A percentile compares a stretch with the other conserved stretches of the same genome.
Conservation (phyloP, 805 yeast species). For the Kodamaea fukazawae region DNA sequence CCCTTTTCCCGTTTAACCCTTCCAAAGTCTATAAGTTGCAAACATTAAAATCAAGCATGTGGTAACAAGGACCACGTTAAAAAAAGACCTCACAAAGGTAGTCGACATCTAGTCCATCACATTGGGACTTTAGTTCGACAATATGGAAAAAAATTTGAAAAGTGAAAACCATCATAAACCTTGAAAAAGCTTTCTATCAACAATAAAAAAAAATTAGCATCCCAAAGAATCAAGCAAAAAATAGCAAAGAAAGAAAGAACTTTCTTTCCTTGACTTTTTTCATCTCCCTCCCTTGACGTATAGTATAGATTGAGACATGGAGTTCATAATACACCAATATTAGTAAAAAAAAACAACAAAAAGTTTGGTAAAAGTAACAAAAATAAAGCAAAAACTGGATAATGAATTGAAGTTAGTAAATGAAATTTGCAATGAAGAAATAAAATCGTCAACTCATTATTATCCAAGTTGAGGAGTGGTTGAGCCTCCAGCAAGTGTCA, state of each 20-base stretch:
- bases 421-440: slow-evolving; percentile 15
- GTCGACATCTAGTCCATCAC: no score
- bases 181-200: slow-evolving; percentile 1
- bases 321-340: slow-evolving; percentile 13
- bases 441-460: slow-evolving; percentile 6
- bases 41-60: slow-evolving; percentile 3
- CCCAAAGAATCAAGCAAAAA: background rate
- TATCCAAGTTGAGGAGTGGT: background rate
- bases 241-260: slow-evolving; percentile 14
- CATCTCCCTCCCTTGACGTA: background rate
- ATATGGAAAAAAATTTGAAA: slow-evolving; percentile 6
- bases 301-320: slow-evolving; percentile 25
- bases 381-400: slow-evolving; percentile 12
- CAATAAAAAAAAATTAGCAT: slow-evolving; percentile 7
- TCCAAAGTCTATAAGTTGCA: slow-evolving; percentile 11
- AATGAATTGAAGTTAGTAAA: slow-evolving; percentile 14
- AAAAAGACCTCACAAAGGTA: no score
- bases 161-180: slow-evolving; percentile 5
- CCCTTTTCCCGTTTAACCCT: slow-evolving; percentile 12
- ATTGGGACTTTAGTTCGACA: no score
- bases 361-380: slow-evolving; percentile 10
- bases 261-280: no score
- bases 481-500: no score
- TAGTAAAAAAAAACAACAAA: slow-evolving; percentile 12
- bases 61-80: slow-evolving; percentile 1